Base-by-base conservation (phyloP, 2,329 filamentous ascomycete species). In the Colletotrichum filicis region DNA sequence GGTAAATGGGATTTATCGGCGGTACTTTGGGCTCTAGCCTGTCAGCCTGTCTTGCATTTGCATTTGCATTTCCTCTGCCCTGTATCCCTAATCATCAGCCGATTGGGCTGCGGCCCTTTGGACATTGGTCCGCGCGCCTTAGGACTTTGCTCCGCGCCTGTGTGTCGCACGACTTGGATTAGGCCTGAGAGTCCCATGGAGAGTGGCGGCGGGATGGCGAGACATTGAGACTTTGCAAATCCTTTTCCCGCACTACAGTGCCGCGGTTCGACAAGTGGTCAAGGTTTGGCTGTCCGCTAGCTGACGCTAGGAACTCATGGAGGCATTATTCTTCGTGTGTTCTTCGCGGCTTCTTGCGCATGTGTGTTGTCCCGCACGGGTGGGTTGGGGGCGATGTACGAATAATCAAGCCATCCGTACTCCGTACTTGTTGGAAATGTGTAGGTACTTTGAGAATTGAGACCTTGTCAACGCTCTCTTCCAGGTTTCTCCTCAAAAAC, bases 311-410 rank as follows among this genome's bases (percentile, higher is more conserved):
- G 19, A 42, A 28, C 52, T 24, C 52, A 22, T n/a, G 32, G 52
- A 56, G 52, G 52, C 19, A 49, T 53, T 16, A 26, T 73, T 71
- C 66, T 71, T 71, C 30, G 60, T 57, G 71, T 22, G 16, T 71
- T 73, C 66, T 73, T 73, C 61, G 71, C 28, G 28, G 26, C 71
- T 73, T 71, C 71, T 61, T n/a, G 56, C 37, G 66, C 71, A 66
- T 69, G n/a, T 69, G 28, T n/a, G 35, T 55, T 52, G 55, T 57
- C 56, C 69, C 67, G 61, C 59, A 53, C 14, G 5, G 12, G 32
- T 46, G 59, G 70, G 26, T 46, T 63, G 46, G 55, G 58, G 32
- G 53, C 42, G 55, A 60, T 46, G 57, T 56, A 46, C 53, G 37
- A 61, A 16, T 24, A 16, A 55, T 14, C 49, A 22, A 37, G 32